Base-by-base conservation (phyloP, 805 yeast species). In the Saccharomycopsis olivae region DNA sequence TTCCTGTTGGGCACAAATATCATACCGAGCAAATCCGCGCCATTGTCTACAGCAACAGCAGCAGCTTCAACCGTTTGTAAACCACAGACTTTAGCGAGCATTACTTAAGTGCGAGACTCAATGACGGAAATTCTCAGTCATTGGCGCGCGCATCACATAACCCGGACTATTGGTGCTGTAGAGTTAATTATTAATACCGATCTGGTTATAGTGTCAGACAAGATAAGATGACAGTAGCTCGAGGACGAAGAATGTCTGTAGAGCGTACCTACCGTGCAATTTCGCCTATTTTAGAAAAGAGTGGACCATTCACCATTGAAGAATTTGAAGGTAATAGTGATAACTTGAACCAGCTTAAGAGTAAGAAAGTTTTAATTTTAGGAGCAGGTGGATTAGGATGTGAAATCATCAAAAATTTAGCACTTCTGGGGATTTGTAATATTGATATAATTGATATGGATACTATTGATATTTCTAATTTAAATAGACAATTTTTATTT, bases 381-480 rank as follows among this genome's bases (percentile, higher is more conserved):
- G 94, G 94, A 1, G 89, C 89, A 1, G 94, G 94, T 1, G 94
- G 94, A 0, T 60, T 82, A 18, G 94, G 94, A 3, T 82, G 94
- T 58, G 92, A 83, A 56, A 77, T 82, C 23, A 58, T 82, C 34
- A 83, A 83, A 57, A 71, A 80, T 55, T 62, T 83, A 38, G 83
- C 83, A 1, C 59, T 77, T 24, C 65, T 75, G n/a, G 89, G 89
- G 3, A 78, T 83, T 52, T 60, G 60, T 42, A 58, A 74, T 35
- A 71, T 83, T 23, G 74, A 78, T 43, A 71, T 83, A 9, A 78
- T 82, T 29, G 94, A 82, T 53, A 81, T 82, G 89, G 94, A 82
- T 55, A 79, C 84, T 2, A 79, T 82, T 39, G 92, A 82, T 49
- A 56, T 80, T n/a, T 71, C 82, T 19, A 82, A 82, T 51, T 63